phyloP scores from a whole-genome alignment of 2,329 filamentous ascomycete genomes.

The Tolypocladium tundrense region DNA sequence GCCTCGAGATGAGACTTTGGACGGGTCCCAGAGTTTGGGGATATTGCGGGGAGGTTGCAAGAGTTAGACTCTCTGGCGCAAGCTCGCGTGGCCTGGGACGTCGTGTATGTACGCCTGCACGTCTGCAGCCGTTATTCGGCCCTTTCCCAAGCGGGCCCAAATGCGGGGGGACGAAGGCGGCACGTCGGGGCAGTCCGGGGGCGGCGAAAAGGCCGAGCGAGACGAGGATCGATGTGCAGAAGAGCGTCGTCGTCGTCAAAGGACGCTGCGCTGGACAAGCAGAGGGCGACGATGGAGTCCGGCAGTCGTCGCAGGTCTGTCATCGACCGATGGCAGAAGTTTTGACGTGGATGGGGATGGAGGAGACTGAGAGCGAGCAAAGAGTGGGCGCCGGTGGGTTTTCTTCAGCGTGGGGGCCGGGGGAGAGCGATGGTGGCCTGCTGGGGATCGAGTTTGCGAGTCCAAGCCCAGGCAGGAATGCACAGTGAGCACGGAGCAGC shows the following conservation, averaged over 20 bases:
- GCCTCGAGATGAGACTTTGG: neutral
- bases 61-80: neutral
- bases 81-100: constrained; percentile 7
- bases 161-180: constrained; percentile 15
- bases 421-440: neutral
- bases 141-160: constrained; percentile 23
- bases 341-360: neutral
- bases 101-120: constrained; percentile 11
- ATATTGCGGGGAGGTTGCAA: constrained; percentile 17
- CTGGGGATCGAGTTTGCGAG: neutral
- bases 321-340: neutral
- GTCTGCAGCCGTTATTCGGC: constrained; percentile 25
- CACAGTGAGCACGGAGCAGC: constrained; percentile 2
- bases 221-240: neutral
- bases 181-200: constrained; percentile 6
- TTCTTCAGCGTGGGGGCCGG: constrained; percentile 2
- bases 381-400: constrained; percentile 1
- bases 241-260: neutral
- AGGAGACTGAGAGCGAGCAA: neutral
- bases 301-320: neutral
- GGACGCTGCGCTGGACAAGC: neutral
- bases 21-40: constrained; percentile 5
- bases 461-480: neutral
- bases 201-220: neutral
- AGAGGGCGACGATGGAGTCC: neutral